Evolutionary conservation across 495 filamentous ascomycete species (phyloP).

Genomic region (Articulospora tetracladia): DNA sequence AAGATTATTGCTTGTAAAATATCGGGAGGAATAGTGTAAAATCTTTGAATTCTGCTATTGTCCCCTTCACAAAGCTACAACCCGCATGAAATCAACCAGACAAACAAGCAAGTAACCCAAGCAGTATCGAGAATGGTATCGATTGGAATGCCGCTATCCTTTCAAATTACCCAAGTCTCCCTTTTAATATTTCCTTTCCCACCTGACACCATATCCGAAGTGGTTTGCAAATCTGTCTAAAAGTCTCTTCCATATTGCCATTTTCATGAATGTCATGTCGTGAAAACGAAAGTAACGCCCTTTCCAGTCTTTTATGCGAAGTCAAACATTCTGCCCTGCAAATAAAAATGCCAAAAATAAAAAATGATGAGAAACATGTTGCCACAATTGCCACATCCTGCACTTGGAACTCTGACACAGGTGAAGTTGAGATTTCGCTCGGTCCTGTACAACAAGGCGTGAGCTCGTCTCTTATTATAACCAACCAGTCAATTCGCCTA

Average conservation of each 20-base stretch:
- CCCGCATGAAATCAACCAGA: background rate
- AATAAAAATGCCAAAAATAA: background rate
- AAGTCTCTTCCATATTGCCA: conserved; percentile 6
- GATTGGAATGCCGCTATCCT: conserved; percentile 7
- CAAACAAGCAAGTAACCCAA: background rate
- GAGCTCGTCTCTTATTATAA: too few relatives aligned
- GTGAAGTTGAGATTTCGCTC: background rate
- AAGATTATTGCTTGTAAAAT: background rate
- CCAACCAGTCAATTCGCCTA: too few relatives aligned
- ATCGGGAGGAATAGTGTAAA: background rate
- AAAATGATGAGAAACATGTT: background rate
- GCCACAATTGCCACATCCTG: background rate
- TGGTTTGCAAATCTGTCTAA: conserved; percentile 12
- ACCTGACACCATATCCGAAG: conserved; percentile 9
- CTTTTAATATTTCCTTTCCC: conserved; percentile 11
- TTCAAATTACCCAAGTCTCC: conserved; percentile 11
- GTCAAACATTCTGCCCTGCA: background rate
- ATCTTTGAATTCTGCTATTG: background rate
- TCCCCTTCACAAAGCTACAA: background rate
- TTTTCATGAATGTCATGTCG: conserved; percentile 5
- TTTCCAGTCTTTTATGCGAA: conserved; percentile 9
- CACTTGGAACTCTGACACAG: background rate
- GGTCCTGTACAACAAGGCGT: too few relatives aligned
- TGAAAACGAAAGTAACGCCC: conserved; percentile 2
- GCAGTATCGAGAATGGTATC: background rate